A percentile compares a stretch with the other conserved stretches of the same genome.
These are phyloP conservation scores for Backusella psychrophila DNA, from an alignment of 192 early-diverging fungal genomes.

Conservation along the genomic window DNA sequence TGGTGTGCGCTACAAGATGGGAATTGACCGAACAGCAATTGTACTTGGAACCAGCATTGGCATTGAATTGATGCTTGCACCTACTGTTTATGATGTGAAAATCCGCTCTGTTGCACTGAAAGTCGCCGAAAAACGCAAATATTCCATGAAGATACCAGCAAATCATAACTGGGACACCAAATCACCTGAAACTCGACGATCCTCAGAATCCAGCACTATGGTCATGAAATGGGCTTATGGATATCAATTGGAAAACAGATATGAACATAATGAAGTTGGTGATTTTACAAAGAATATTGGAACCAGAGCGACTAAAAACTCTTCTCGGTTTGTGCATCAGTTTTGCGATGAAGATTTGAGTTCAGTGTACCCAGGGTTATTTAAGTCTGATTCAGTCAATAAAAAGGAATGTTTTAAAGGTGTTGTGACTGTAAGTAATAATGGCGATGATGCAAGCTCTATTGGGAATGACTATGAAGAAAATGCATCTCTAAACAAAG, in stretches of 20 bases:
- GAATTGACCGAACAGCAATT: conserved; percentile 25
- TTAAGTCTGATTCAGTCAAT: background rate
- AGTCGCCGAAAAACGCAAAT: conserved; percentile 9
- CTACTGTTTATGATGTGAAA: background rate
- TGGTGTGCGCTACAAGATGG: conserved; percentile 11
- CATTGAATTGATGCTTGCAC: conserved; percentile 13
- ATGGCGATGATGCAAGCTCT: background rate
- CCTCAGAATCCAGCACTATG: background rate
- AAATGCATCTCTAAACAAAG: background rate
- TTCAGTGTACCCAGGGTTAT: background rate
- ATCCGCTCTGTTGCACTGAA: conserved; percentile 1
- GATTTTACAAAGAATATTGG: background rate
- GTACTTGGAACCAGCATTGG: conserved; percentile 26
- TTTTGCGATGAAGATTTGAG: background rate
- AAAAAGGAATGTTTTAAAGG: background rate
- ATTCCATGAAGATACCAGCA: conserved; percentile 13
- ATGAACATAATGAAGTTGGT: background rate
- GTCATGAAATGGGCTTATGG: conserved; percentile 29
- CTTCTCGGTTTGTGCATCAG: background rate
- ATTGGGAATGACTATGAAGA: background rate
- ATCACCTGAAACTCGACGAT: background rate
- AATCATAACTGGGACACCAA: background rate
- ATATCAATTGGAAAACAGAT: conserved; percentile 1
- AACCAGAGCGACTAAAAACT: background rate
- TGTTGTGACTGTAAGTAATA: background rate